A percentile compares a stretch with the other conserved stretches of the same genome.
Evolutionary conservation across 1,284 basidiomycete species (phyloP).

Genomic region (Microbotryomycetes sp.): DNA sequence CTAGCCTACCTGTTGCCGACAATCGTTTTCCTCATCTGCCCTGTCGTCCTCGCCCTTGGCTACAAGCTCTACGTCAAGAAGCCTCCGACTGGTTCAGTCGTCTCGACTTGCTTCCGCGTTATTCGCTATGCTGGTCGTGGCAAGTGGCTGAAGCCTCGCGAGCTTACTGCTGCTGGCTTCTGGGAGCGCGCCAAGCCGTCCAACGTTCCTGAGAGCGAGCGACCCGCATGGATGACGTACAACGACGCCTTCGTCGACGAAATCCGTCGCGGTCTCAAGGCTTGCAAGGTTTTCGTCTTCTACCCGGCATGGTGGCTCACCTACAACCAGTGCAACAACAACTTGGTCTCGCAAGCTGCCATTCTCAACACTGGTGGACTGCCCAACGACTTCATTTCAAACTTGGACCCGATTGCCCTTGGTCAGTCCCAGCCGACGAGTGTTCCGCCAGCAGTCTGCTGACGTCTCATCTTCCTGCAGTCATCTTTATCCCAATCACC

Average conservation of each 20-base stretch:
- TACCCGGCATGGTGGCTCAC: slow-evolving; percentile 57
- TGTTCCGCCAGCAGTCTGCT: slow-evolving; percentile 28
- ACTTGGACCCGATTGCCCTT: slow-evolving; percentile 40
- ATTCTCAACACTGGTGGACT: slow-evolving; percentile 34
- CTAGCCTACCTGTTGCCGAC: slow-evolving; percentile 43
- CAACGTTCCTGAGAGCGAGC: slow-evolving; percentile 33
- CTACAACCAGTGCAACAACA: slow-evolving; percentile 54
- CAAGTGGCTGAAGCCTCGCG: slow-evolving; percentile 42
- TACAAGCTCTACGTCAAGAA: slow-evolving; percentile 58
- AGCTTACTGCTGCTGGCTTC: slow-evolving; percentile 54
- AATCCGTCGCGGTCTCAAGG: slow-evolving; percentile 70
- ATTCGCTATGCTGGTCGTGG: slow-evolving; percentile 37
- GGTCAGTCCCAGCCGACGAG: slow-evolving; percentile 43
- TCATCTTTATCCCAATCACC: slow-evolving; percentile 40
- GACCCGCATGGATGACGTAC: slow-evolving; percentile 44
- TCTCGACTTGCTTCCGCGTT: slow-evolving; percentile 48
- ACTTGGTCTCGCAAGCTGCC: slow-evolving; percentile 26
- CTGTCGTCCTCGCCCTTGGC: slow-evolving; percentile 61
- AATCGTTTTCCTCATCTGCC: slow-evolving; percentile 45
- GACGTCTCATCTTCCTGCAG: background rate
- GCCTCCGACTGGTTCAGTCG: slow-evolving; percentile 70
- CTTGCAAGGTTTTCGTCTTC: slow-evolving; percentile 74
- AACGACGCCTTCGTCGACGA: slow-evolving; percentile 72
- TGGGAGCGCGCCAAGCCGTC: slow-evolving; percentile 70
- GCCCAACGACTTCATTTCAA: slow-evolving; percentile 42